Conservation (phyloP, 371 early-diverging fungal species). For the Zychaea mexicana region DNA sequence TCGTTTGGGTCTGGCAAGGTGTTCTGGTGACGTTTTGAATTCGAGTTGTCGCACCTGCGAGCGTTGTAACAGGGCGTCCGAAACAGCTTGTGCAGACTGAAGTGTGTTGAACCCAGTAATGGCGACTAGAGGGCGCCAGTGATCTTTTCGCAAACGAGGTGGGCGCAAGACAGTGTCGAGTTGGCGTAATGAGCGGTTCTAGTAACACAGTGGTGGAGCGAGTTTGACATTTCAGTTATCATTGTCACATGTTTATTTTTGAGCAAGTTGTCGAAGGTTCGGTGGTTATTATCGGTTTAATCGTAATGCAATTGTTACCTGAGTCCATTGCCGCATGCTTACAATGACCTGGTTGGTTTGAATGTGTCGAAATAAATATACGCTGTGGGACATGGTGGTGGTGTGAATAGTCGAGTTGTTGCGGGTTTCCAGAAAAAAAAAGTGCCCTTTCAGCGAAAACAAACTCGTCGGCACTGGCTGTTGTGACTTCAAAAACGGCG, state of each 20-base stretch:
- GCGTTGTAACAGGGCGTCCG: slow-evolving; percentile 62
- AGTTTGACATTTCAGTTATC: no score
- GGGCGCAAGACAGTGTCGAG: slow-evolving; percentile 40
- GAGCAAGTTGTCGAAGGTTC: no score
- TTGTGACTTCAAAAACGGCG: no score
- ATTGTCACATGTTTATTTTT: no score
- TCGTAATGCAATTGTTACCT: no score
- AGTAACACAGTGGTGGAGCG: no score
- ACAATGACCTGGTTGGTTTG: slow-evolving; percentile 66
- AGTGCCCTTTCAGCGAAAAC: no score
- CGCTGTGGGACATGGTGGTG: slow-evolving; percentile 20
- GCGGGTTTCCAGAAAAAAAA: no score
- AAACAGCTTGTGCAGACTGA: slow-evolving; percentile 55
- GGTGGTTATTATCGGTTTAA: no score
- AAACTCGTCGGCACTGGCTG: background rate
- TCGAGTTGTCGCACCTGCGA: slow-evolving; percentile 40
- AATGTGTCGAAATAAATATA: slow-evolving; percentile 62
- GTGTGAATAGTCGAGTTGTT: background rate
- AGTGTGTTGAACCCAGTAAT: slow-evolving; percentile 53
- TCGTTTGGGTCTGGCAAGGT: slow-evolving; percentile 50
- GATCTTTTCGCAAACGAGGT: slow-evolving; percentile 56
- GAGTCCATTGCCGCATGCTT: slow-evolving; percentile 40
- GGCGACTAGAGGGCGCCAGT: slow-evolving; percentile 63
- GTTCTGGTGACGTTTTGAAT: slow-evolving; percentile 32
- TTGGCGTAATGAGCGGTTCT: slow-evolving; percentile 50